Base-by-base conservation (phyloP, 495 filamentous ascomycete species). In the Penicillium goetzii region DNA sequence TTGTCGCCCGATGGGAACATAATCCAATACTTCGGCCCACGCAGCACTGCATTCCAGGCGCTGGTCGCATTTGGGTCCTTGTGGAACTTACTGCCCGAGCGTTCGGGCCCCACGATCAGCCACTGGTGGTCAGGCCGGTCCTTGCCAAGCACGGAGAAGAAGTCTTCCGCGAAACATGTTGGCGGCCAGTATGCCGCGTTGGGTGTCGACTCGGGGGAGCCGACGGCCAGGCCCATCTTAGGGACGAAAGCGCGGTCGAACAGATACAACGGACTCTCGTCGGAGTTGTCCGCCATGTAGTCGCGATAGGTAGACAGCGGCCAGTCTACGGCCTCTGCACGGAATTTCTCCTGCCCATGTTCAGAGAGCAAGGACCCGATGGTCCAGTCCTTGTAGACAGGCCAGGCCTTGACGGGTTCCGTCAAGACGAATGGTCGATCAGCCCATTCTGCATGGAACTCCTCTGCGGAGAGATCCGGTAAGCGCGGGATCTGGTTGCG, bases 1-100 rank as follows among this genome's bases (percentile, higher is more conserved):
- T 83, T 85, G 32, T 84, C 75, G 17, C 82, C 81, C 0, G 88
- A 79, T 51, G 95, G 87, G 81, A 97, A 94, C 89, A 92, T 96
- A 64, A 99, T 96, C 95, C 95, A 99, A 80, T 98, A 99, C 74
- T 99, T 99, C 21, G 90, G 87, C 17, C 95, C 95, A 58, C 89
- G 84, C 34, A 99, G 74, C 17, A 98, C 93, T 0, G 95, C 94
- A 72, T 99, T 99, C 95, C 95, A 99, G 3, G 95, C 95, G 65
- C 90, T 93, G 19, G 84, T 89, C 19, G 82, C 87, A 70, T 90
- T 91, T 0, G 88, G 88, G 64, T 90, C 89, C 72, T 97, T 97
- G 80, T 99, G 95, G 68, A 97, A 97, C 9, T 93, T 97, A 68
- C 92, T 97, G 19, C 95, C 95, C 69, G 92, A 96, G 34, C 93